Evolutionary conservation across 306 rosid genomes (phyloP), one percentile per base, ranked within the genome.

Genomic region (Prunus davidiana): DNA sequence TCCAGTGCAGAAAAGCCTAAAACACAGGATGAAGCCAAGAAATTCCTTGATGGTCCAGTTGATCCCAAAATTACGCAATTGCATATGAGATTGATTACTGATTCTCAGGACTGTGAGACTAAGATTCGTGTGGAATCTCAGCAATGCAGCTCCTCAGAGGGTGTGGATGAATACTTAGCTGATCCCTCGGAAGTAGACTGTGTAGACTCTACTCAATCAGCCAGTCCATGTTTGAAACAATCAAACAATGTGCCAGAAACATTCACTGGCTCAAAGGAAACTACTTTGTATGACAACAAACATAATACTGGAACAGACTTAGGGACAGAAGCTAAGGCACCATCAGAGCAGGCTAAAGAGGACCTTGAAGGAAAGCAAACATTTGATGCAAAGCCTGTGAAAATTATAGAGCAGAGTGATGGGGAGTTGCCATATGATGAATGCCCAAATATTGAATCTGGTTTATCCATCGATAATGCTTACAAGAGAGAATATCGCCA

Each of bases 111-210:
- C 43, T 41, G 72, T 76, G 84, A 65, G 20, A 13, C 70, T 34
- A 74, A 67, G 34, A 69, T 70, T 24, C 74, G 51, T 28, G 67
- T 28, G 8, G 80, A 72, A 76, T 51, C 78, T 61, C 84, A 82
- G 55, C 65, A 74, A 38, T 61, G 80, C 49, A 71, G 85, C 78
- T 82, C 88, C 43, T 76, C 84, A 1, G 78, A 51, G 74, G 83
- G 82, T 60, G 79, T 80, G 20, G 85, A 87, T 76, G 75, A 84
- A 49, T 91, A 75, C 78, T 84, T 91, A 74, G 92, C 82, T 22
- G 96, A 89, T 78, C 83, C 87, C 63, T 75, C 28, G 49, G 89
- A 86, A 43, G 69, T 41, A 69, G 84, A 78, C 13, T 18, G 56
- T 46, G 65, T 16, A 32, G 58, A 24, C 69, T 72, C 72, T 52